Evolutionary conservation across 768 basidiomycete genomes (phyloP).

Genomic region (Kwoniella newhampshirensis): DNA sequence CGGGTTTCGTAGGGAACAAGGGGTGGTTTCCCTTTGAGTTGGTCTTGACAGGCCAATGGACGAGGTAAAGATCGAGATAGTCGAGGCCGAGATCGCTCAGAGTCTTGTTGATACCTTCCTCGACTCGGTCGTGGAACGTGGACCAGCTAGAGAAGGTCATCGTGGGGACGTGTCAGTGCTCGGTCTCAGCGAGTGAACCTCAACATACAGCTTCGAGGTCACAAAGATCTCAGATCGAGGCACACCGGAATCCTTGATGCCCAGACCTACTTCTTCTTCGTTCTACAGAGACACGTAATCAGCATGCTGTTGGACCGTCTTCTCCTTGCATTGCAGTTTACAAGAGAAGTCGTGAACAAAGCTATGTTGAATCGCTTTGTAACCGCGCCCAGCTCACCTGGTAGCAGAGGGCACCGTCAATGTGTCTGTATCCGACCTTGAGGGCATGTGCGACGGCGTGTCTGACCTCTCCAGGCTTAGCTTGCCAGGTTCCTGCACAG

Average conservation of each 20-base stretch:
- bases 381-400: conserved; percentile 52
- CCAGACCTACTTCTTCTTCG: conserved; percentile 77
- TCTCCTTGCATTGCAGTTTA: too few relatives aligned
- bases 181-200: background rate
- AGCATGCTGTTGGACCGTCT: too few relatives aligned
- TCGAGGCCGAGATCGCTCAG: conserved; percentile 67
- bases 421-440: conserved; percentile 67
- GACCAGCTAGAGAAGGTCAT: too few relatives aligned
- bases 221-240: conserved; percentile 73
- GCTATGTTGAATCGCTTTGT: too few relatives aligned
- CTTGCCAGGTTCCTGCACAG: conserved; percentile 76
- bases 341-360: too few relatives aligned
- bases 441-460: conserved; percentile 73
- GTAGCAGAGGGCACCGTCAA: conserved; percentile 67
- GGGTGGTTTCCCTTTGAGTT: conserved; percentile 6
- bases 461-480: conserved; percentile 67
- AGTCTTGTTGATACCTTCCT: conserved; percentile 67
- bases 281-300: too few relatives aligned
- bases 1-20: conserved; percentile 10
- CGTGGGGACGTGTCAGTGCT: background rate
- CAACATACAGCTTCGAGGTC: conserved; percentile 57
- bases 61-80: conserved; percentile 76
- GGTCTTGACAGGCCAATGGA: conserved; percentile 19
- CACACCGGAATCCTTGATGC: conserved; percentile 74
- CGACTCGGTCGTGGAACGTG: conserved; percentile 61